Conservation (phyloP, 495 filamentous ascomycete species). For the Xylaria sp. region DNA sequence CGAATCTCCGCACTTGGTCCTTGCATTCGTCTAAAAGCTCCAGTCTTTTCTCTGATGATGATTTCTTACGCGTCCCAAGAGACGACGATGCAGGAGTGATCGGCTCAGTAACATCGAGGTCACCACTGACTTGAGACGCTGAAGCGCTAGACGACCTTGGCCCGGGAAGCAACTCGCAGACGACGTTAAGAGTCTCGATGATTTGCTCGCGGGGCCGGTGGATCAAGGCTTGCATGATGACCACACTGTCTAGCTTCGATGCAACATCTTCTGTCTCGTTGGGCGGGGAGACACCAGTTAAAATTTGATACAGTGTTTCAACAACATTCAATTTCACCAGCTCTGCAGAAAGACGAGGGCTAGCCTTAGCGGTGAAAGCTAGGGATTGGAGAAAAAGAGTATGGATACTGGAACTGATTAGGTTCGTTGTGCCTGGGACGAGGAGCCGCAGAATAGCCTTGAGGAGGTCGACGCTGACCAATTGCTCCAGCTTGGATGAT, state of each 20-base stretch:
- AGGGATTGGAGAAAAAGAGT: conserved; percentile 94
- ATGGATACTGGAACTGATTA: conserved; percentile 94
- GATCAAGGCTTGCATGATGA: conserved; percentile 98
- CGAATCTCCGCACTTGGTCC: conserved; percentile 86
- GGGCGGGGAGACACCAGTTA: conserved; percentile 95
- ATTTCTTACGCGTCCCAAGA: conserved; percentile 58
- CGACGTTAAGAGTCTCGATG: conserved; percentile 95
- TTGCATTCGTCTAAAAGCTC: conserved; percentile 81
- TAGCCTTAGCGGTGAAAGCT: conserved; percentile 85
- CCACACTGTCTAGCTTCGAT: conserved; percentile 92
- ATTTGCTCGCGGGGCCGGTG: conserved; percentile 97
- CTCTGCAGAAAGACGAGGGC: conserved; percentile 84
- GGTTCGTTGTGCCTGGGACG: conserved; percentile 91
- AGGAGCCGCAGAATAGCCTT: conserved; percentile 88
- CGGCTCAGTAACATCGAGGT: conserved; percentile 42
- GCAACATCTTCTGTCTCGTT: conserved; percentile 78
- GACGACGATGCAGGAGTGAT: conserved; percentile 44
- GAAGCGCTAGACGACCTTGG: conserved; percentile 60
- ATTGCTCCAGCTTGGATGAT: conserved; percentile 85
- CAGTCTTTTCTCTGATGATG: conserved; percentile 77
- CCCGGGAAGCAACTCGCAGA: conserved; percentile 90
- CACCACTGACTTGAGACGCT: conserved; percentile 29
- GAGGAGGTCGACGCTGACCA: conserved; percentile 86
- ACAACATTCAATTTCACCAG: conserved; percentile 97
- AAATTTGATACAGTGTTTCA: conserved; percentile 95